phyloP scores from a whole-genome alignment of 2,329 filamentous ascomycete genomes.

The Blastomyces percursus region DNA sequence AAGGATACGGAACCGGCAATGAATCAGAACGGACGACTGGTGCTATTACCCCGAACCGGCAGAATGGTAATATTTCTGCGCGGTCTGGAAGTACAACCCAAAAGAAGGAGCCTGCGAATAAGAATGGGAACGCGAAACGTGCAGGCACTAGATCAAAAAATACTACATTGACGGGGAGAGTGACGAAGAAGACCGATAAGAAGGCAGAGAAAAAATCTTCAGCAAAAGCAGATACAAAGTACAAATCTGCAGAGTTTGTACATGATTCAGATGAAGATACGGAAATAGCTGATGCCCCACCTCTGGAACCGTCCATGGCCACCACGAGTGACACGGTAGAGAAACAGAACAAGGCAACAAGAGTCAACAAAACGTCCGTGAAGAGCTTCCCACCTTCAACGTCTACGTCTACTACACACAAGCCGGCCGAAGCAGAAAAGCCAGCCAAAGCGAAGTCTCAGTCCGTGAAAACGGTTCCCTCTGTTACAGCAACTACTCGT shows the following conservation, averaged over 20 bases:
- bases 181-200: conserved; percentile 37
- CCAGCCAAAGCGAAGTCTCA: conserved; percentile 17
- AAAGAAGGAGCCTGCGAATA: conserved; percentile 32
- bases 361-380: conserved; percentile 7
- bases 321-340: conserved; percentile 13
- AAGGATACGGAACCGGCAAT: conserved; percentile 26
- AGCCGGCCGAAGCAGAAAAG: conserved; percentile 15
- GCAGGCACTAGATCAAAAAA: conserved; percentile 37
- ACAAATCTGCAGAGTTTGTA: conserved; percentile 45
- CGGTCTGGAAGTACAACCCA: conserved; percentile 21
- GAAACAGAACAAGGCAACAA: conserved; percentile 5
- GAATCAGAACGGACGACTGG: conserved; percentile 27
- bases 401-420: neutral
- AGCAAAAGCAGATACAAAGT: conserved; percentile 33
- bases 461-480: conserved; percentile 24
- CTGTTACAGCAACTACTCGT: conserved; percentile 29
- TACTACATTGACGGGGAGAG: conserved; percentile 33
- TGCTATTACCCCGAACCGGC: conserved; percentile 19
- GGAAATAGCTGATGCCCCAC: conserved; percentile 28
- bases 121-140: conserved; percentile 36
- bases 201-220: conserved; percentile 20
- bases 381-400: conserved; percentile 2
- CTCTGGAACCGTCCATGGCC: conserved; percentile 13
- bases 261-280: conserved; percentile 42
- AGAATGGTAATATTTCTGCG: conserved; percentile 16